Evolutionary conservation across 495 filamentous ascomycete genomes (phyloP).

Genomic region (Talaromyces nanjingensis): DNA sequence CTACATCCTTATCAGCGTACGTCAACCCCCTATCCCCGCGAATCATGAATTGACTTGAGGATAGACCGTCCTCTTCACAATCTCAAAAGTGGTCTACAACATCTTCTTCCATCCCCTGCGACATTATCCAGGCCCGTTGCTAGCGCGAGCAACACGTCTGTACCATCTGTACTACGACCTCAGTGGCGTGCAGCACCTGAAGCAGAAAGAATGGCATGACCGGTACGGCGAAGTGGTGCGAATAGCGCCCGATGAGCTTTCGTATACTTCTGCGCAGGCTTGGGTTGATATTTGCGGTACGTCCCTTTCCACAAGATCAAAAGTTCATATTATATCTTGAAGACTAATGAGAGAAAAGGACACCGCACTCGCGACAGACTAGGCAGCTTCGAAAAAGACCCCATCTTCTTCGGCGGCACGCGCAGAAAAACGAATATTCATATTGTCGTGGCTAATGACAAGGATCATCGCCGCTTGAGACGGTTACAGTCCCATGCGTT

Average conservation of each 20-base stretch:
- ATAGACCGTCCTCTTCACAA: not conserved
- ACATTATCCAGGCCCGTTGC: constrained; percentile 21
- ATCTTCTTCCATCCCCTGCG: constrained; percentile 26
- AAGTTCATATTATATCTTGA: not conserved
- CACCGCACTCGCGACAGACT: constrained; percentile 1
- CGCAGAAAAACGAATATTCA: not conserved
- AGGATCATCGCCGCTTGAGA: constrained; percentile 34
- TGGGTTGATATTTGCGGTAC: constrained; percentile 17
- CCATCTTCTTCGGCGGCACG: not conserved
- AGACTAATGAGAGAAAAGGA: not conserved
- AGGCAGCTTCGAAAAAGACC: constrained; percentile 7
- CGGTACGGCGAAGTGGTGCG: constrained; percentile 22
- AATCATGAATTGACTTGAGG: not conserved
- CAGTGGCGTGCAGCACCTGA: constrained; percentile 9
- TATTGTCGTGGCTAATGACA: constrained; percentile 29
- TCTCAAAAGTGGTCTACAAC: constrained; percentile 18
- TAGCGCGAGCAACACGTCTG: constrained; percentile 17
- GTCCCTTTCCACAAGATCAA: constrained; percentile 9
- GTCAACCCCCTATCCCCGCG: not conserved
- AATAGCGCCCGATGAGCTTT: constrained; percentile 18
- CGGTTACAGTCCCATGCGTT: constrained; percentile 42
- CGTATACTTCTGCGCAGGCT: constrained; percentile 16
- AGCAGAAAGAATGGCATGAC: constrained; percentile 16
- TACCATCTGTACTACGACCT: constrained; percentile 11
- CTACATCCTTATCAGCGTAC: not conserved